Percentiles rank a stretch among this genome's conserved stretches.
These are phyloP conservation scores for Picocystis sp. DNA, from an alignment of 163 green algal species.

Conservation along the genomic window DNA sequence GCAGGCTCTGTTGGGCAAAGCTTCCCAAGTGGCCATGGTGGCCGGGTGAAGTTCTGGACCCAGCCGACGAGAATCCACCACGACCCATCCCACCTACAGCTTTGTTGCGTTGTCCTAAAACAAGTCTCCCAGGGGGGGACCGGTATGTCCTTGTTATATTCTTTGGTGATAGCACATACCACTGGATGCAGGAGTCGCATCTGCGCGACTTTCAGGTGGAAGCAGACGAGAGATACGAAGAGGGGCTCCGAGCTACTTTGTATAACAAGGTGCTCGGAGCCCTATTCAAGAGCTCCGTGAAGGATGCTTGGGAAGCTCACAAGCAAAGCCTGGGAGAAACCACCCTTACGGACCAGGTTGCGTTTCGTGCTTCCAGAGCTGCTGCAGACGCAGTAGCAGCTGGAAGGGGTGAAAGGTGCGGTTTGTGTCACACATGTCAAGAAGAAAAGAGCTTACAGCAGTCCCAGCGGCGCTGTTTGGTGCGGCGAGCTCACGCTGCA, in stretches of 20 bases:
- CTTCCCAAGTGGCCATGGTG: conserved; percentile 24
- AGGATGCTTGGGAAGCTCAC: no score
- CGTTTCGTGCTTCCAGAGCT: conserved; percentile 6
- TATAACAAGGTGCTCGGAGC: conserved; percentile 7
- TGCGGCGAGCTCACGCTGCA: conserved; percentile 41
- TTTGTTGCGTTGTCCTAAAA: background rate
- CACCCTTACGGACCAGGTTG: no score
- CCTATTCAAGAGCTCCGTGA: no score
- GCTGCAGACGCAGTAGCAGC: conserved; percentile 21
- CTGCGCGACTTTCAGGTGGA: conserved; percentile 28
- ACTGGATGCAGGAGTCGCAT: conserved; percentile 16
- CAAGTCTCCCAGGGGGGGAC: background rate
- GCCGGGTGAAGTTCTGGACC: conserved; percentile 51
- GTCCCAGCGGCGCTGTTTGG: conserved; percentile 33
- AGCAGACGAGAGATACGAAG: conserved; percentile 8
- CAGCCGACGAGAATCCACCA: conserved; percentile 3
- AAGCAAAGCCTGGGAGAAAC: no score
- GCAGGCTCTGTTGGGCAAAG: no score
- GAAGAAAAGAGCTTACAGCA: no score
- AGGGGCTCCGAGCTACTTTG: conserved; percentile 7
- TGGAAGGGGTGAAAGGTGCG: conserved; percentile 30
- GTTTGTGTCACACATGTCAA: conserved; percentile 22
- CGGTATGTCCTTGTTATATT: conserved; percentile 29
- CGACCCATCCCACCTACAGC: no score
- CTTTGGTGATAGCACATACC: conserved; percentile 19